These are phyloP conservation scores for Echinochloa phyllopogon DNA, from an alignment of 176 grass and related monocot genomes.

Conservation along the genomic window DNA sequence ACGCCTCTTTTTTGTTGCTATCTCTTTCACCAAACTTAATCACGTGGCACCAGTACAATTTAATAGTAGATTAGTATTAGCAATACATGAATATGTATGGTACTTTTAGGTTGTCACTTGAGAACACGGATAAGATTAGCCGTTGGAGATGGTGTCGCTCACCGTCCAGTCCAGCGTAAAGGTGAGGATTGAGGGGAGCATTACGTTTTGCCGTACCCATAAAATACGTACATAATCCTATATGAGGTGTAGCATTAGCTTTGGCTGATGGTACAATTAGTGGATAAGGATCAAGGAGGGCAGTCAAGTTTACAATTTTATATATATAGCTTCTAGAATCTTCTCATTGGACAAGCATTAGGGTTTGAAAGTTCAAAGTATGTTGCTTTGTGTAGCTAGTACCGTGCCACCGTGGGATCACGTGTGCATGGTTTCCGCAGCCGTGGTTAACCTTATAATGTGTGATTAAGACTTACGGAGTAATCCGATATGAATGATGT, in stretches of 20 bases:
- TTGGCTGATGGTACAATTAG: constrained; percentile 26
- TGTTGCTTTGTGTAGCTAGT: constrained; percentile 8
- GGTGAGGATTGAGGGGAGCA: constrained; percentile 1
- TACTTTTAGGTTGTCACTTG: constrained; percentile 8
- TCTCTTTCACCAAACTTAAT: constrained; percentile 6
- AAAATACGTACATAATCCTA: constrained; percentile 31
- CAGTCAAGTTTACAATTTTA: not conserved
- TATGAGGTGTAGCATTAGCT: not conserved
- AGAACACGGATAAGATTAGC: constrained; percentile 49
- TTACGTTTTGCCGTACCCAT: constrained; percentile 27
- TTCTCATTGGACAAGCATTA: constrained; percentile 6
- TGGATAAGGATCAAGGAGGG: constrained; percentile 40
- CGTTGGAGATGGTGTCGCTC: constrained; percentile 26
- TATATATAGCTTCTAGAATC: constrained; percentile 23
- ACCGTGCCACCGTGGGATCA: constrained; percentile 31
- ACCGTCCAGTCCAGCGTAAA: not conserved
- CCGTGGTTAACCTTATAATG: constrained; percentile 33
- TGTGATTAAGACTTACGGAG: constrained; percentile 36
- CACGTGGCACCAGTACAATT: not conserved
- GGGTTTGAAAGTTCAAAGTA: constrained; percentile 39
- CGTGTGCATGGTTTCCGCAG: constrained; percentile 25
- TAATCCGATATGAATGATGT: not conserved
- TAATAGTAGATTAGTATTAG: not conserved
- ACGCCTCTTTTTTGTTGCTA: not conserved
- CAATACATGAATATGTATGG: not conserved